These are phyloP conservation scores for Eutrema salsugineum DNA, from an alignment of 441 rosid genomes.

Conservation along the genomic window DNA sequence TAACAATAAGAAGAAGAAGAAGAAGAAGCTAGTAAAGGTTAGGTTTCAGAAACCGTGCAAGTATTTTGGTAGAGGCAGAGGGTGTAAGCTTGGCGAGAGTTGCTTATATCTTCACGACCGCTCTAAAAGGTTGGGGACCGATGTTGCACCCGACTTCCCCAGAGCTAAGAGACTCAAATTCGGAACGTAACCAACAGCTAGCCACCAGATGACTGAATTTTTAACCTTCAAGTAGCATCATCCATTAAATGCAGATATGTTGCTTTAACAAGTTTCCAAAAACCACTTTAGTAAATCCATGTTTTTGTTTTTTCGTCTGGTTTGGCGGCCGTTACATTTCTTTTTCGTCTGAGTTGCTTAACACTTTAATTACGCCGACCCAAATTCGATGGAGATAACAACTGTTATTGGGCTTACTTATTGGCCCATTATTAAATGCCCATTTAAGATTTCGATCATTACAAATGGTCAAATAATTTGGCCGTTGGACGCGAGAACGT, in stretches of 20 bases:
- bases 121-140: constrained; percentile 25
- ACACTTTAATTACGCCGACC: not conserved
- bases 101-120: constrained; percentile 47
- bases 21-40: not conserved
- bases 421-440: too few relatives aligned
- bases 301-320: not conserved
- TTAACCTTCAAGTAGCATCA: not conserved
- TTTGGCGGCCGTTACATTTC: not conserved
- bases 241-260: not conserved
- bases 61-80: constrained; percentile 37
- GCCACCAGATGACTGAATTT: not conserved
- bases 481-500: too few relatives aligned
- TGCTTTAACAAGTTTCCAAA: not conserved
- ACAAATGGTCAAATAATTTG: too few relatives aligned
- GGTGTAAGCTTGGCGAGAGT: constrained; percentile 50
- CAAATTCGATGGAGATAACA: too few relatives aligned
- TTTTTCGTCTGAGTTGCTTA: too few relatives aligned
- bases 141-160: constrained; percentile 18
- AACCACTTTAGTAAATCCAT: not conserved
- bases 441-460: too few relatives aligned
- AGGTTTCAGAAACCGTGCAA: constrained; percentile 40
- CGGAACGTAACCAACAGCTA: not conserved
- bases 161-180: constrained; percentile 45
- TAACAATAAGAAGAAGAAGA: too few relatives aligned
- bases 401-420: too few relatives aligned